Evolutionary conservation across 495 filamentous ascomycete species (phyloP).

Genomic region (Penicillium daleae): DNA sequence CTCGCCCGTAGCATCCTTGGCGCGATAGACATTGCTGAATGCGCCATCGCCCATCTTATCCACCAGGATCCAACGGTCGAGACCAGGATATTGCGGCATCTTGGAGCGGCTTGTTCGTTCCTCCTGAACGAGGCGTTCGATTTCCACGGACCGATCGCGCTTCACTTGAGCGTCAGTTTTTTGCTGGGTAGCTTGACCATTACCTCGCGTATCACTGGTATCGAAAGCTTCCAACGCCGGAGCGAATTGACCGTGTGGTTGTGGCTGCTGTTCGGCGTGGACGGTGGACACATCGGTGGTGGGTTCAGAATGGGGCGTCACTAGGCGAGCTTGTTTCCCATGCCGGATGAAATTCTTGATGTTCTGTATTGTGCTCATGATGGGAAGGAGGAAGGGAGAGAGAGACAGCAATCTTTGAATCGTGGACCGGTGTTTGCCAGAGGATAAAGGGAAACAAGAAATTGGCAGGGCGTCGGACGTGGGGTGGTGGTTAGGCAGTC

Average conservation of each 20-base stretch:
- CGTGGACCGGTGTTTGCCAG: neutral
- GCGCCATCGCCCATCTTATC: slow-evolving; percentile 99
- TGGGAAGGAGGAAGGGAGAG: slow-evolving; percentile 14
- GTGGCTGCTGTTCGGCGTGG: slow-evolving; percentile 66
- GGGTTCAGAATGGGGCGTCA: slow-evolving; percentile 64
- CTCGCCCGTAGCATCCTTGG: slow-evolving; percentile 69
- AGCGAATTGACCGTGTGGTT: slow-evolving; percentile 54
- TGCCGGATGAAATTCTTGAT: slow-evolving; percentile 98
- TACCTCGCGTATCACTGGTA: slow-evolving; percentile 47
- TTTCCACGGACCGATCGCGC: slow-evolving; percentile 52
- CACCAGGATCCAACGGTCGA: slow-evolving; percentile 85
- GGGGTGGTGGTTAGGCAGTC: slow-evolving; percentile 4
- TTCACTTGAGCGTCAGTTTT: slow-evolving; percentile 52
- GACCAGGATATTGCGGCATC: slow-evolving; percentile 86
- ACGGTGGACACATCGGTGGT: slow-evolving; percentile 70
- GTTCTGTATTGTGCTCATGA: slow-evolving; percentile 83
- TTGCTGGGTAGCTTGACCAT: slow-evolving; percentile 56
- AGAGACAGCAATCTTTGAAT: neutral
- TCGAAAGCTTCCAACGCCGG: slow-evolving; percentile 58
- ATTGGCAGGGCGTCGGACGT: neutral
- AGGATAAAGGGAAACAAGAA: neutral
- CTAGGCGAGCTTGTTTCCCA: slow-evolving; percentile 88
- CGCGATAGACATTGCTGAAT: slow-evolving; percentile 97
- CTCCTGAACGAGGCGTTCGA: slow-evolving; percentile 86
- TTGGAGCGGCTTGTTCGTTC: slow-evolving; percentile 83